Percentiles rank a stretch among this genome's conserved stretches.
These are phyloP conservation scores for Ophioceras dolichostomum DNA, from an alignment of 2,329 filamentous ascomycete species.

Conservation along the genomic window DNA sequence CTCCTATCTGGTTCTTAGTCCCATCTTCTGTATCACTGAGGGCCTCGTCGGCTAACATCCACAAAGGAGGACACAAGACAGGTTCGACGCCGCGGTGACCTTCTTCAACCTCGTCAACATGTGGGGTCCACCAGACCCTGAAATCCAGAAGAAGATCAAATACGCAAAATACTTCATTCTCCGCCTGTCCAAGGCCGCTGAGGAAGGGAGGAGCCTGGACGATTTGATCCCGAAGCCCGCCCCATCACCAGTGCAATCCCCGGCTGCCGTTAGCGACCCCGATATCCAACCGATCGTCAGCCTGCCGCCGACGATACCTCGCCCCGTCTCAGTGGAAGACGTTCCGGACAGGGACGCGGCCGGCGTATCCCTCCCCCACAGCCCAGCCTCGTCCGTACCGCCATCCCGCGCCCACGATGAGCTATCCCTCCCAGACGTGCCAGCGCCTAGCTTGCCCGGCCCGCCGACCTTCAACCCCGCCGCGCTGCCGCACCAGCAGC, in stretches of 20 bases:
- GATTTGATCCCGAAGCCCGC: constrained; percentile 66
- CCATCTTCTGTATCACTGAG: too few species aligned
- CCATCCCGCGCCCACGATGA: constrained; percentile 12
- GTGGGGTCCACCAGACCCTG: constrained; percentile 65
- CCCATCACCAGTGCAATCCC: too few species aligned
- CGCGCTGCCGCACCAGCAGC: constrained; percentile 6
- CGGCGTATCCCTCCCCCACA: constrained; percentile 21
- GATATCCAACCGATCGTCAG: constrained; percentile 38
- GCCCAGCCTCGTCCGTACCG: constrained; percentile 21
- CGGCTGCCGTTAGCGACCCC: too few species aligned
- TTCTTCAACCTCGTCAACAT: constrained; percentile 83
- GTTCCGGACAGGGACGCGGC: constrained; percentile 30
- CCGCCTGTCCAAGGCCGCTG: constrained; percentile 81
- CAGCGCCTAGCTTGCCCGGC: constrained; percentile 7
- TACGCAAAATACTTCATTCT: constrained; percentile 94
- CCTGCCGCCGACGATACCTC: constrained; percentile 11
- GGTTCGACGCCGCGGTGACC: constrained; percentile 81
- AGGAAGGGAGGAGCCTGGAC: constrained; percentile 86
- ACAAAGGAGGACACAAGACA: constrained; percentile 76
- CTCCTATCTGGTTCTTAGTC: too few species aligned
- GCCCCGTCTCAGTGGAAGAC: constrained; percentile 39
- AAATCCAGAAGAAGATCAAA: constrained; percentile 78
- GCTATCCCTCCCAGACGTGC: constrained; percentile 15
- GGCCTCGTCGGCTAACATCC: neutral
- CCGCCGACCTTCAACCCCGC: constrained; percentile 6